These are phyloP conservation scores for Fraxinus sp. DNA, from an alignment of 305 asterid genomes.

Conservation along the genomic window DNA sequence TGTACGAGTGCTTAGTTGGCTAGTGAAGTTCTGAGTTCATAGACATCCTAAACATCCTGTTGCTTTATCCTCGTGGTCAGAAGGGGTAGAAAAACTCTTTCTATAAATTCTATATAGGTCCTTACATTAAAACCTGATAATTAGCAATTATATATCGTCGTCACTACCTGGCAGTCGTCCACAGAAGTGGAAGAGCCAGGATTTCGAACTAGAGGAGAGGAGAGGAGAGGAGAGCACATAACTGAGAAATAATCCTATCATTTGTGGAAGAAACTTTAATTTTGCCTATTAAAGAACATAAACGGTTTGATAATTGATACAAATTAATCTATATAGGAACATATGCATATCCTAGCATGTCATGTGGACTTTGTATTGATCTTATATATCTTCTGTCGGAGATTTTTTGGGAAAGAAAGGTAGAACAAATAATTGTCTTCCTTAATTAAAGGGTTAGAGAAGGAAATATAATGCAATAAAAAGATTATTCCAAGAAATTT, in stretches of 20 bases:
- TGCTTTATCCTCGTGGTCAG: not conserved
- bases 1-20: constrained; percentile 2
- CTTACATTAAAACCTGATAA: not conserved
- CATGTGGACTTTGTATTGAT: not conserved
- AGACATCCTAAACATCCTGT: constrained; percentile 12
- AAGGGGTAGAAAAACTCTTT: not conserved
- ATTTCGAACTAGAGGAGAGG: not conserved
- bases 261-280: not conserved
- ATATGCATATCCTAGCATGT: not conserved
- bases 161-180: not conserved
- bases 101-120: not conserved
- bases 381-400: not conserved
- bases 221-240: not conserved
- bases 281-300: not conserved
- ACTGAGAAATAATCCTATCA: not conserved
- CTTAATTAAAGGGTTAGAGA: not conserved
- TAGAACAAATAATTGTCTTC: not conserved
- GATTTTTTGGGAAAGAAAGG: not conserved
- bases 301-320: not conserved
- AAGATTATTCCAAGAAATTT: not conserved
- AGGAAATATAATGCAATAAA: not conserved
- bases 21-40: constrained; percentile 7
- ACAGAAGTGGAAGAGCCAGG: not conserved
- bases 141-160: not conserved
- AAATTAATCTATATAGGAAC: not conserved